Percentiles rank a stretch among this genome's conserved stretches.
These are phyloP conservation scores for Astragalus membranaceus DNA, from an alignment of 306 rosid genomes.

Conservation along the genomic window DNA sequence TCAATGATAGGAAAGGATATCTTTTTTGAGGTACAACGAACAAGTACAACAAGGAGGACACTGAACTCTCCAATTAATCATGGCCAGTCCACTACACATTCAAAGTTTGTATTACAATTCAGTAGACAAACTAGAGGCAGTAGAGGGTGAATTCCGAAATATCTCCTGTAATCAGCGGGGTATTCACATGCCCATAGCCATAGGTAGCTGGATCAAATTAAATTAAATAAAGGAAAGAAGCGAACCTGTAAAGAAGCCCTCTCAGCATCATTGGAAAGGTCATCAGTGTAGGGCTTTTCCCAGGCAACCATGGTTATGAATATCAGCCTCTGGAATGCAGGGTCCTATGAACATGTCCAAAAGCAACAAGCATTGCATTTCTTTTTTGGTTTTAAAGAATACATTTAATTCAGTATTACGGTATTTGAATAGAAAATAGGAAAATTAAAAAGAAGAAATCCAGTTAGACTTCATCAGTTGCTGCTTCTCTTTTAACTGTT, in stretches of 20 bases:
- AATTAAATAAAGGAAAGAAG: conserved; percentile 5
- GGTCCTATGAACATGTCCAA: conserved; percentile 54
- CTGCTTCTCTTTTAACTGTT: background rate
- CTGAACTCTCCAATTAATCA: background rate
- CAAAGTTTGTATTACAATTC: background rate
- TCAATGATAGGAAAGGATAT: background rate
- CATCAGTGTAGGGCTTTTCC: conserved; percentile 72
- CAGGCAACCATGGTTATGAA: conserved; percentile 96
- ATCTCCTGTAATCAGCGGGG: conserved; percentile 1
- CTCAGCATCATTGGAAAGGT: conserved; percentile 41
- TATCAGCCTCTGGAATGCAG: conserved; percentile 81
- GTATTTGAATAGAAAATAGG: conserved; percentile 9
- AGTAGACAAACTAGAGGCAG: background rate
- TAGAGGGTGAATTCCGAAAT: background rate
- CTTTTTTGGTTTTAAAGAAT: background rate
- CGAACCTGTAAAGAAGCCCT: conserved; percentile 78
- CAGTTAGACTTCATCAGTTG: background rate
- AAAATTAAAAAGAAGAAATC: background rate
- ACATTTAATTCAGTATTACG: background rate
- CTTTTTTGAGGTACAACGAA: background rate
- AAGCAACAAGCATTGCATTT: conserved; percentile 16
- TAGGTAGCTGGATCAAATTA: conserved; percentile 4
- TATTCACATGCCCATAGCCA: background rate
- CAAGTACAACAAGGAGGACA: background rate
- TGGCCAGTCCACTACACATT: background rate